These are phyloP conservation scores for Melampsora americana DNA, from an alignment of 1,284 basidiomycete genomes.

Conservation along the genomic window DNA sequence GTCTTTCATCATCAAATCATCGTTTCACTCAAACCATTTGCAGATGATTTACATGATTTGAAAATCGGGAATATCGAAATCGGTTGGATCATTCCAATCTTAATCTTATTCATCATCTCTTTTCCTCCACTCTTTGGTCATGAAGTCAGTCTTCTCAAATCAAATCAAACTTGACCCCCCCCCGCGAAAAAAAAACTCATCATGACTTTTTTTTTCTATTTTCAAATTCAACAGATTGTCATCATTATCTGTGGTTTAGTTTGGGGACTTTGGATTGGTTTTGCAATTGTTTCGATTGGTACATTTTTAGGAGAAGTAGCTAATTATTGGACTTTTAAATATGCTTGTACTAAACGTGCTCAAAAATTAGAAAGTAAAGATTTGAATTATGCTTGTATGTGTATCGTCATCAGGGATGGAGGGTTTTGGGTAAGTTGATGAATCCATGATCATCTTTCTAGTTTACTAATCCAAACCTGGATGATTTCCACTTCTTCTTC, in stretches of 20 bases:
- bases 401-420: slow-evolving; percentile 53
- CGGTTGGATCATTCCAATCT: slow-evolving; percentile 53
- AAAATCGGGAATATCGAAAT: slow-evolving; percentile 33
- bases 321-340: slow-evolving; percentile 54
- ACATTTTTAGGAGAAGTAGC: slow-evolving; percentile 52
- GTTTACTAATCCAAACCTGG: too few species aligned
- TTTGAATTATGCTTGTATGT: slow-evolving; percentile 55
- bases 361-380: slow-evolving; percentile 53
- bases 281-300: slow-evolving; percentile 53
- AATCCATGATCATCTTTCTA: neutral
- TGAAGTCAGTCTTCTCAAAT: slow-evolving; percentile 45
- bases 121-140: slow-evolving; percentile 56
- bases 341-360: slow-evolving; percentile 52
- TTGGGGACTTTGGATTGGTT: slow-evolving; percentile 55
- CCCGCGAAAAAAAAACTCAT: too few species aligned
- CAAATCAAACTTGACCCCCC: too few species aligned
- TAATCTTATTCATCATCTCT: slow-evolving; percentile 54
- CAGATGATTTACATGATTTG: slow-evolving; percentile 1
- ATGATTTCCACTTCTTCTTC: too few species aligned
- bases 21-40: slow-evolving; percentile 6
- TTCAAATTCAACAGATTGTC: too few species aligned
- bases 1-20: slow-evolving; percentile 35
- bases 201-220: too few species aligned
- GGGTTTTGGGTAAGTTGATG: slow-evolving; percentile 49
- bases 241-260: slow-evolving; percentile 54